Conservation (phyloP, 192 early-diverging fungal species). For the Coemansia furcata region DNA sequence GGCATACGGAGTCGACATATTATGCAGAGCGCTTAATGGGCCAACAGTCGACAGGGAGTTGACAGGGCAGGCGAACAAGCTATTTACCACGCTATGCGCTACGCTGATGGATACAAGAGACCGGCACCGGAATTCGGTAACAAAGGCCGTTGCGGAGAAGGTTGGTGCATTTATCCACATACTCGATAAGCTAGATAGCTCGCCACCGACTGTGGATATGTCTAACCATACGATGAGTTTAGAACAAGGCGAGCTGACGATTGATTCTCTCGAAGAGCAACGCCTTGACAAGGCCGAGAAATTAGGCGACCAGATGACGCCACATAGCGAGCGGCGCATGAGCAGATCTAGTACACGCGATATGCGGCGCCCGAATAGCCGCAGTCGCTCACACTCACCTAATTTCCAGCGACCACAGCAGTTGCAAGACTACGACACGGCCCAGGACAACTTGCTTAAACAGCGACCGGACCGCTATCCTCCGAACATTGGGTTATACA, state of each 20-base stretch:
- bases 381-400: neutral
- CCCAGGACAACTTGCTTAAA: neutral
- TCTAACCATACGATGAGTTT: neutral
- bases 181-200: neutral
- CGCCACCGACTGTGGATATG: neutral
- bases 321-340: neutral
- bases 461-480: neutral
- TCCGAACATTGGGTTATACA: neutral
- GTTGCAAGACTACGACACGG: neutral
- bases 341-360: neutral
- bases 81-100: neutral
- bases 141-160: neutral
- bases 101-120: neutral
- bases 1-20: neutral
- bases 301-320: neutral
- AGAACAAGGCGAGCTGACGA: neutral
- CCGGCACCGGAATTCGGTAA: neutral
- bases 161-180: neutral
- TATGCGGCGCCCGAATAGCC: neutral
- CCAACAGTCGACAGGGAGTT: neutral
- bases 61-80: neutral
- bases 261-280: neutral
- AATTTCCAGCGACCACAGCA: neutral
- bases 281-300: neutral
- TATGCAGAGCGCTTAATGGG: neutral